These are phyloP conservation scores for Marchantia paleacea DNA, from an alignment of 225 moss, liverwort and hornwort species.

Conservation along the genomic window DNA sequence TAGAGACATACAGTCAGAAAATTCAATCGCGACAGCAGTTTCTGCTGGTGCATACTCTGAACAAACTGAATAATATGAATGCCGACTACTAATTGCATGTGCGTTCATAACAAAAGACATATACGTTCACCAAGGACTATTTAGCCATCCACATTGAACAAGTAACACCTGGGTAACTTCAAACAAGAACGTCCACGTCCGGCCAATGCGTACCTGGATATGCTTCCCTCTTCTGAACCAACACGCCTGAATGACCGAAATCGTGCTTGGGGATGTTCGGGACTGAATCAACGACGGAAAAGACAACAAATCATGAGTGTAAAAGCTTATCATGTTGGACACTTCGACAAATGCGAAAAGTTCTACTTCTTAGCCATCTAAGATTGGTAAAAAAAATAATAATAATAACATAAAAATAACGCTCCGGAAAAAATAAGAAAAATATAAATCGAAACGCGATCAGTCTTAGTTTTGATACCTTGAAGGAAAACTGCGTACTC, in stretches of 20 bases:
- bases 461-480: constrained; percentile 41
- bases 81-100: no score
- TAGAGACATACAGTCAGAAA: no score
- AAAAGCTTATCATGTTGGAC: background rate
- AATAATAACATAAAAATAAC: no score
- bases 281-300: constrained; percentile 45
- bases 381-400: background rate
- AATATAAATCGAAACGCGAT: background rate
- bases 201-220: constrained; percentile 54
- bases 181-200: background rate
- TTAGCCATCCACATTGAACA: background rate
- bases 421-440: background rate
- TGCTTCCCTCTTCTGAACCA: constrained; percentile 79
- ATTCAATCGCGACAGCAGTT: no score
- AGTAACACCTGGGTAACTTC: background rate
- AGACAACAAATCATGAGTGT: background rate
- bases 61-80: no score
- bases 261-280: constrained; percentile 87
- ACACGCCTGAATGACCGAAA: constrained; percentile 73
- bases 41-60: no score
- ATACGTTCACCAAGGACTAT: no score
- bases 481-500: constrained; percentile 77
- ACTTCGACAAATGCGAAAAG: background rate
- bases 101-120: no score
- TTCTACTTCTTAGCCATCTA: background rate